These are phyloP conservation scores for Arthrobotrys megalospora DNA, from an alignment of 2,329 filamentous ascomycete genomes.

Conservation along the genomic window DNA sequence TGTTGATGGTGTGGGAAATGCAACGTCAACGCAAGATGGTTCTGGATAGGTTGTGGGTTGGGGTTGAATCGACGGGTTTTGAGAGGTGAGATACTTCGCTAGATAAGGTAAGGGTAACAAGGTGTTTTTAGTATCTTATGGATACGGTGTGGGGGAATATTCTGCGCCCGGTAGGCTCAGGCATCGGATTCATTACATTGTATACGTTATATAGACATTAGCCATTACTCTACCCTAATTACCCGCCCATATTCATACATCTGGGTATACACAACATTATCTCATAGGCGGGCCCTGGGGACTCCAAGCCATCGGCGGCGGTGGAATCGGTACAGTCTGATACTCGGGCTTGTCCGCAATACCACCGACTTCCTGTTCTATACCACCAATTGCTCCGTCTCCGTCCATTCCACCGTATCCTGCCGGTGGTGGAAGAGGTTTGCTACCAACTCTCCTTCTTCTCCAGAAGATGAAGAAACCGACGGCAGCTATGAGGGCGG, in stretches of 20 bases:
- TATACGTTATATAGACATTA: background rate
- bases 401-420: constrained; percentile 44
- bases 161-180: too few species aligned
- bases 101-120: too few species aligned
- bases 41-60: too few species aligned
- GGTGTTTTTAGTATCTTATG: too few species aligned
- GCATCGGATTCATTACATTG: background rate
- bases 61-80: background rate
- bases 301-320: constrained; percentile 34
- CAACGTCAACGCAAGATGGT: constrained; percentile 38
- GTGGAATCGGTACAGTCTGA: constrained; percentile 27
- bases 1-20: constrained; percentile 26
- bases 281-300: constrained; percentile 18
- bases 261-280: background rate
- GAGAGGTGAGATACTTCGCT: too few species aligned
- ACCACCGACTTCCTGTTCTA: constrained; percentile 39
- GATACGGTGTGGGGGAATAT: too few species aligned
- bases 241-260: background rate
- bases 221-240: background rate
- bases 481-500: constrained; percentile 13
- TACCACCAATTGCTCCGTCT: constrained; percentile 33
- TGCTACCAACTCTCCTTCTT: background rate
- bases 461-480: constrained; percentile 35
- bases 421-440: constrained; percentile 26
- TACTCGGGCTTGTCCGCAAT: constrained; percentile 36